Conservation (phyloP, 2,329 filamentous ascomycete genomes). For the Sphaceloma murrayae region DNA sequence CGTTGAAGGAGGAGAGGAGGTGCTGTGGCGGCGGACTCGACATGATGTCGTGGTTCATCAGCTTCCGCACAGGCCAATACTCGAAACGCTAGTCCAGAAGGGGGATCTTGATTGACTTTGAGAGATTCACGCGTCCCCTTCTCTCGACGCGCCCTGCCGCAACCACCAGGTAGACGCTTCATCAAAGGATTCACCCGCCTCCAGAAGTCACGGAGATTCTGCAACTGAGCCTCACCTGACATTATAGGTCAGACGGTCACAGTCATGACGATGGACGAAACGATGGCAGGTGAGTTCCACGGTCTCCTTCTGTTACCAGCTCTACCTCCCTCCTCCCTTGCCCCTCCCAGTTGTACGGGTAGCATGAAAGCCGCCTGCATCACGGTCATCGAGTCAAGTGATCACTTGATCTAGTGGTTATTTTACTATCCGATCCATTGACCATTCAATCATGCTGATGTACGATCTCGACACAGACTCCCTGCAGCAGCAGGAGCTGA, state of each 20-base stretch:
- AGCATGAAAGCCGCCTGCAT: too few relatives aligned
- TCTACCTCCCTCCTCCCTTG: too few relatives aligned
- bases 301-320: not conserved
- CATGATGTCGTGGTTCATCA: constrained; percentile 7
- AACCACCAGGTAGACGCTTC: not conserved
- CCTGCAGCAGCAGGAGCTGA: constrained; percentile 11
- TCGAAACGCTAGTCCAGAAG: constrained; percentile 5
- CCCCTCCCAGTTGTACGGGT: too few relatives aligned
- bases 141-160: not conserved
- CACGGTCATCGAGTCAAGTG: not conserved
- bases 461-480: constrained; percentile 29
- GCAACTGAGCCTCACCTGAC: too few relatives aligned
- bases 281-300: constrained; percentile 5
- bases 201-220: too few relatives aligned
- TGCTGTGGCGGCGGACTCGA: constrained; percentile 8
- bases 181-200: constrained; percentile 1
- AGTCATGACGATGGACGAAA: constrained; percentile 11
- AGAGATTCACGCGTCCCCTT: not conserved
- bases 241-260: too few relatives aligned
- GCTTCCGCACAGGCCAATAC: constrained; percentile 10
- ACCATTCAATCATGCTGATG: not conserved
- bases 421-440: too few relatives aligned
- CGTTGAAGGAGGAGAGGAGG: constrained; percentile 27
- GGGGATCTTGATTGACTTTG: not conserved
- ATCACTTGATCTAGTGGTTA: too few relatives aligned